Conservation (phyloP, 768 basidiomycete species). For the Chalciporus piperatus region DNA sequence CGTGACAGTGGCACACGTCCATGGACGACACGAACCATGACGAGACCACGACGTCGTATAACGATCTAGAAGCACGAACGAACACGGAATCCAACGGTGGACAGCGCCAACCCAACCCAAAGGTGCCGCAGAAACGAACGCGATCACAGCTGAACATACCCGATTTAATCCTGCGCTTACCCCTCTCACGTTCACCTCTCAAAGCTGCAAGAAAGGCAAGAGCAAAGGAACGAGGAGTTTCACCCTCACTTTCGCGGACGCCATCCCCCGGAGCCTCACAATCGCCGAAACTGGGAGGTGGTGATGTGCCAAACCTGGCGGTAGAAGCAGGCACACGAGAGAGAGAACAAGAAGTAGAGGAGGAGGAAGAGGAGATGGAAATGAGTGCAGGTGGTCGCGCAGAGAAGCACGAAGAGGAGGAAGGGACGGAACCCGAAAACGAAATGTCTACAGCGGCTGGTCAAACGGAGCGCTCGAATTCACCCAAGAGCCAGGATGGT, state of each 20-base stretch:
- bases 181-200: slow-evolving; percentile 47
- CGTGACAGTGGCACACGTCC: too few relatives aligned
- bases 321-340: neutral
- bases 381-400: neutral
- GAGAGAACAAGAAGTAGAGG: neutral
- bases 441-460: neutral
- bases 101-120: neutral
- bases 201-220: slow-evolving; percentile 46
- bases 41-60: slow-evolving; percentile 5
- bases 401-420: slow-evolving; percentile 9
- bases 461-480: neutral
- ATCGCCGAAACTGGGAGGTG: neutral
- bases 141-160: slow-evolving; percentile 52
- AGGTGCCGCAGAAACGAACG: slow-evolving; percentile 31
- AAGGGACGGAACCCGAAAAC: slow-evolving; percentile 21
- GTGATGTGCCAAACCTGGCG: neutral
- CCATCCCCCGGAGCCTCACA: neutral
- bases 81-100: slow-evolving; percentile 4
- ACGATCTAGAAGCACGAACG: neutral
- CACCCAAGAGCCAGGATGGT: neutral
- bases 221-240: slow-evolving; percentile 23
- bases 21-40: slow-evolving; percentile 19
- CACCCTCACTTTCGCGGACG: slow-evolving; percentile 8
- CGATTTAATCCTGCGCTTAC: slow-evolving; percentile 44
- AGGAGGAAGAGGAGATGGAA: neutral